Evolutionary conservation across 306 rosid genomes (phyloP).

Genomic region (Mucuna pruriens): DNA sequence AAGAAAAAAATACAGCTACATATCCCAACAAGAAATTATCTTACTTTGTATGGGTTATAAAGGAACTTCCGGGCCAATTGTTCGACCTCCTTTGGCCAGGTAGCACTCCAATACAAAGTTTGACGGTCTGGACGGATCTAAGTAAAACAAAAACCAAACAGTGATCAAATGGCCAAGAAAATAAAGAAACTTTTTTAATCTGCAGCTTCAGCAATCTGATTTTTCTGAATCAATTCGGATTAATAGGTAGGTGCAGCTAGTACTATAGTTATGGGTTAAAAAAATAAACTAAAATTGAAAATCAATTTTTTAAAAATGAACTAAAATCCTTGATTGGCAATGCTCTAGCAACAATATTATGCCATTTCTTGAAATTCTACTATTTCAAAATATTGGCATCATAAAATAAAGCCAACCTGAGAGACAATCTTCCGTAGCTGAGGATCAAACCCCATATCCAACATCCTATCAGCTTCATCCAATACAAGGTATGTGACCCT

Average conservation of each 20-base stretch:
- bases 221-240: not conserved
- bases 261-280: not conserved
- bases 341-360: not conserved
- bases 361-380: conserved; percentile 9
- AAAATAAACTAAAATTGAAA: not conserved
- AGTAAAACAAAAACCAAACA: not conserved
- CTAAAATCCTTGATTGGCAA: not conserved
- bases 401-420: conserved; percentile 62
- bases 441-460: conserved; percentile 99
- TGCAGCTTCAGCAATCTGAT: not conserved
- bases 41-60: conserved; percentile 92
- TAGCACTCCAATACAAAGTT: conserved; percentile 98
- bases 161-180: not conserved
- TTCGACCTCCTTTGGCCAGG: conserved; percentile 99
- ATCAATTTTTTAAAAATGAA: not conserved
- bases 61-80: conserved; percentile 86
- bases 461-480: conserved; percentile 99
- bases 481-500: conserved; percentile 96
- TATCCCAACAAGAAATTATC: conserved; percentile 28
- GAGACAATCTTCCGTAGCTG: conserved; percentile 92
- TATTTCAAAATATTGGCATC: conserved; percentile 22
- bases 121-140: conserved; percentile 98
- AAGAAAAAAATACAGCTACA: conserved; percentile 8
- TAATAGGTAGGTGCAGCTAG: not conserved
- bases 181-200: not conserved